phyloP scores from a whole-genome alignment of 2,329 filamentous ascomycete genomes.

The Colletotrichum endophyticum region DNA sequence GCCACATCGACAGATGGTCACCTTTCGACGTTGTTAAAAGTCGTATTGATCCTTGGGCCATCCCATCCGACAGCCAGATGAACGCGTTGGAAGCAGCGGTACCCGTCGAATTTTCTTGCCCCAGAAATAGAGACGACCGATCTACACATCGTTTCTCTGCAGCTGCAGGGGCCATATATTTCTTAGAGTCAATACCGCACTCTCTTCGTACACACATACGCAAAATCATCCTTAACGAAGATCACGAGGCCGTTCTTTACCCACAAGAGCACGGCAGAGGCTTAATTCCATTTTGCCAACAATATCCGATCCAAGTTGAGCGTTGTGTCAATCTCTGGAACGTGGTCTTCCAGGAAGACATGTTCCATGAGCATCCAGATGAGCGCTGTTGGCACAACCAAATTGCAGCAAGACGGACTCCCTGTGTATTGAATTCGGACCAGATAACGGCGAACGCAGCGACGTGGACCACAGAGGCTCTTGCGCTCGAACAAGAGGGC shows the following conservation, averaged over 20 bases:
- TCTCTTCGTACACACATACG: accelerated
- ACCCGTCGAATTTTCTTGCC: not conserved
- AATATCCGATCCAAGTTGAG: not conserved
- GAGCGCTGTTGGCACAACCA: not conserved
- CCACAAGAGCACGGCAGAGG: not conserved
- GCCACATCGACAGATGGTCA: accelerated
- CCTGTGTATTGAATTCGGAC: not conserved
- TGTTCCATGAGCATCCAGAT: accelerated
- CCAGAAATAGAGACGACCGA: not conserved
- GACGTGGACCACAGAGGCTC: not conserved
- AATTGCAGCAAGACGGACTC: accelerated
- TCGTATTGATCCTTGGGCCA: accelerated
- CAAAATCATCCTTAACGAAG: not conserved
- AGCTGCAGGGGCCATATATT: not conserved
- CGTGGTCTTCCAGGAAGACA: not conserved
- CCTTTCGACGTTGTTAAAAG: accelerated
- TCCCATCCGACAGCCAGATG: not conserved
- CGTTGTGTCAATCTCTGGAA: not conserved
- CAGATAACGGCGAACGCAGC: not conserved
- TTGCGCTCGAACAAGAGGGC: not conserved
- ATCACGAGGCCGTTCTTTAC: not conserved
- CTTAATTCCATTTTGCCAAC: not conserved
- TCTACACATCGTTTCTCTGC: not conserved
- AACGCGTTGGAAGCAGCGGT: not conserved
- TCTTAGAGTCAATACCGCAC: not conserved